Conservation (phyloP, 192 early-diverging fungal species). For the Backusella tarrabulga region DNA sequence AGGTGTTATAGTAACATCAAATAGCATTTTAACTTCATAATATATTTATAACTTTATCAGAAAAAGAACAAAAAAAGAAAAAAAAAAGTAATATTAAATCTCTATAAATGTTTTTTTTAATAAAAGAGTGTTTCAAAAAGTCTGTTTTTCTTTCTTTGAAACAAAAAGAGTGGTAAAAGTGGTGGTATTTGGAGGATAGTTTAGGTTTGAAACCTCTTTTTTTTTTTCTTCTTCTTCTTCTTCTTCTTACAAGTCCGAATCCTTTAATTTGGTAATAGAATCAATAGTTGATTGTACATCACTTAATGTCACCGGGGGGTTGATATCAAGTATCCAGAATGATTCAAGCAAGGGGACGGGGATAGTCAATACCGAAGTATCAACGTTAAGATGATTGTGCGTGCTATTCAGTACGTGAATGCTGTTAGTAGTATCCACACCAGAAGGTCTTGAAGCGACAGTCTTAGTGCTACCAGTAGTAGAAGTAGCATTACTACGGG, state of each 20-base stretch:
- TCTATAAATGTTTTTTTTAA: background rate
- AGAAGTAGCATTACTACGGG: background rate
- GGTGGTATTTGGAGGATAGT: background rate
- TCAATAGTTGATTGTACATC: background rate
- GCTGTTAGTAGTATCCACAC: background rate
- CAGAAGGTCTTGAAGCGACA: background rate
- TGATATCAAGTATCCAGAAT: slow-evolving; percentile 13
- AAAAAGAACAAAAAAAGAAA: background rate
- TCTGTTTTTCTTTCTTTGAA: background rate
- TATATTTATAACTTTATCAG: background rate
- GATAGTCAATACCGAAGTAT: background rate
- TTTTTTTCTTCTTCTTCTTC: too few relatives aligned
- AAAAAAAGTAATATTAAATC: background rate
- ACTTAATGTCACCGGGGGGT: background rate
- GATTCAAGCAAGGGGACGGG: background rate
- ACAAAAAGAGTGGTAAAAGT: background rate
- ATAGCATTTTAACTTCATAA: slow-evolving; percentile 3
- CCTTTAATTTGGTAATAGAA: background rate
- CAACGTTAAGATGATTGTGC: background rate
- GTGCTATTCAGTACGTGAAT: background rate
- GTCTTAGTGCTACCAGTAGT: background rate
- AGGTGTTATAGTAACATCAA: background rate
- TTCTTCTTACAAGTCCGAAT: background rate
- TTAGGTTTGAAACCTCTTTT: background rate
- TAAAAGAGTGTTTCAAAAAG: background rate